A percentile compares a stretch with the other conserved stretches of the same genome.
Evolutionary conservation across 176 grass and related monocot species (phyloP).

Genomic region (Oryza officinalis): DNA sequence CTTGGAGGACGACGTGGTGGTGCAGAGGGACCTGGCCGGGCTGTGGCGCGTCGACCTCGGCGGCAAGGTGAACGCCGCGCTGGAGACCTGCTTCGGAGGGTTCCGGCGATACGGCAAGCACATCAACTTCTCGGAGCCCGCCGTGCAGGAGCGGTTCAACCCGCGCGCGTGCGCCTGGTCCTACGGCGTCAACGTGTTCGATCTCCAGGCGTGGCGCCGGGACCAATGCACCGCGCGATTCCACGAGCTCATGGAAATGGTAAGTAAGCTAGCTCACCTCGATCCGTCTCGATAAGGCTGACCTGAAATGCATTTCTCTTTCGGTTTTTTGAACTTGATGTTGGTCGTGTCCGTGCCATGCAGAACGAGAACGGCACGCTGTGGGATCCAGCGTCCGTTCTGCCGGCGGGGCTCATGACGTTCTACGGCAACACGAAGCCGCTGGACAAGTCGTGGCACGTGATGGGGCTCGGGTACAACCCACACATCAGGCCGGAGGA

Average conservation of each 20-base stretch:
- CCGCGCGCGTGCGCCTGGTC: slow-evolving; percentile 77
- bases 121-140: slow-evolving; percentile 79
- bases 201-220: slow-evolving; percentile 49
- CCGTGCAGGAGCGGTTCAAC: slow-evolving; percentile 51
- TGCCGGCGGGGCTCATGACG: slow-evolving; percentile 76
- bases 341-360: background rate
- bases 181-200: slow-evolving; percentile 70
- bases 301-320: background rate
- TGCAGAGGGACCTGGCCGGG: slow-evolving; percentile 74
- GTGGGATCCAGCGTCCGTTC: slow-evolving; percentile 65
- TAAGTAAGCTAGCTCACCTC: slow-evolving; percentile 10
- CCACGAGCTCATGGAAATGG: slow-evolving; percentile 50
- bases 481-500: slow-evolving; percentile 82
- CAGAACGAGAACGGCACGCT: slow-evolving; percentile 89
- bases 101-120: slow-evolving; percentile 76
- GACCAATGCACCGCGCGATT: slow-evolving; percentile 50
- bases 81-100: slow-evolving; percentile 86
- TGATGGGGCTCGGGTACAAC: slow-evolving; percentile 94
- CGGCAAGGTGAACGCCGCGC: slow-evolving; percentile 68
- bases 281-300: background rate
- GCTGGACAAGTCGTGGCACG: slow-evolving; percentile 91
- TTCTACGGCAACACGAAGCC: slow-evolving; percentile 90
- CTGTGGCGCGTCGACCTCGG: slow-evolving; percentile 75
- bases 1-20: slow-evolving; percentile 91
- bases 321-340: background rate